Conservation (phyloP, 495 filamentous ascomycete species). For the Oidiodendron maius region DNA sequence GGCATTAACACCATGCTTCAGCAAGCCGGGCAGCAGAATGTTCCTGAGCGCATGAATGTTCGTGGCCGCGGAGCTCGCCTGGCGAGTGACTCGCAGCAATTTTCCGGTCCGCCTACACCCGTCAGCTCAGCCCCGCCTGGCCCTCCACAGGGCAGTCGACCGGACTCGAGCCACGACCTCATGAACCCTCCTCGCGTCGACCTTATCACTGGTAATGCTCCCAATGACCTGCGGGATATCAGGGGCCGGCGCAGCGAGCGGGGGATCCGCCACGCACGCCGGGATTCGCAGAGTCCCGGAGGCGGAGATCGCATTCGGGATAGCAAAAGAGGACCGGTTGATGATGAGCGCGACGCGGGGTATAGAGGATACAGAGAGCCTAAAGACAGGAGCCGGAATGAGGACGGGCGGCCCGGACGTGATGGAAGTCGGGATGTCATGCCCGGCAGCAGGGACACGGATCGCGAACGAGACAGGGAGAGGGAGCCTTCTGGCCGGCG, state of each 20-base stretch:
- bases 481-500: conserved; percentile 2
- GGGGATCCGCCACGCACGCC: conserved; percentile 24
- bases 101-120: conserved; percentile 7
- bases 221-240: conserved; percentile 24
- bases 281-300: conserved; percentile 25
- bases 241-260: conserved; percentile 19
- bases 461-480: conserved; percentile 23
- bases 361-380: conserved; percentile 19
- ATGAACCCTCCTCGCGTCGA: conserved; percentile 19
- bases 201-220: conserved; percentile 21
- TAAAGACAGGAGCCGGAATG: conserved; percentile 28
- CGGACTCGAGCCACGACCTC: conserved; percentile 2
- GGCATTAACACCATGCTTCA: conserved; percentile 48
- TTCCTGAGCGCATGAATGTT: conserved; percentile 14
- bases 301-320: conserved; percentile 23
- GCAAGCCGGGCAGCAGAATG: conserved; percentile 31
- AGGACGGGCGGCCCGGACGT: conserved; percentile 8
- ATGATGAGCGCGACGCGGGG: conserved; percentile 3
- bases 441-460: conserved; percentile 25
- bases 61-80: conserved; percentile 35
- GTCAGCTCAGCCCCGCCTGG: conserved; percentile 9
- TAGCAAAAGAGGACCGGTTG: conserved; percentile 12
- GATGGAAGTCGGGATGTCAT: conserved; percentile 14
- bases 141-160: conserved; percentile 7
- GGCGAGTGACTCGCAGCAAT: conserved; percentile 21